phyloP scores from a whole-genome alignment of 441 rosid species.

The Corymbia citriodora region DNA sequence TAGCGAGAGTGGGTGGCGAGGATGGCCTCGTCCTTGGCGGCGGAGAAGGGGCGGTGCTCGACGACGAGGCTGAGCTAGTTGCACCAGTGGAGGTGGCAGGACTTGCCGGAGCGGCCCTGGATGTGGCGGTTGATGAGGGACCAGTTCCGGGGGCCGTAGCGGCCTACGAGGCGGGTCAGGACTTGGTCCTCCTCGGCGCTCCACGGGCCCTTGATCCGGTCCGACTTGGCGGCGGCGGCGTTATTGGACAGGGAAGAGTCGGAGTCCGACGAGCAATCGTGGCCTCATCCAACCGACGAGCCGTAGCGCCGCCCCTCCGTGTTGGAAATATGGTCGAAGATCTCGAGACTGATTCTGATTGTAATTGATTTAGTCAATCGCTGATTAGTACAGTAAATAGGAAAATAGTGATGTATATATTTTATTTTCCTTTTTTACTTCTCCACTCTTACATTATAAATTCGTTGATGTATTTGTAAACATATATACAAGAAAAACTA shows the following conservation, averaged over 20 bases:
- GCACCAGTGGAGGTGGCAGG: slow-evolving; percentile 71
- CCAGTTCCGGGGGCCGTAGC: slow-evolving; percentile 58
- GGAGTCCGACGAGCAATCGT: slow-evolving; percentile 32
- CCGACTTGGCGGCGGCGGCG: slow-evolving; percentile 13
- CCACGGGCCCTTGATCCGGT: slow-evolving; percentile 65
- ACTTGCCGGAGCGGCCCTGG: slow-evolving; percentile 64
- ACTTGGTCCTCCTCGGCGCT: slow-evolving; percentile 69
- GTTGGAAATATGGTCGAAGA: too few species aligned
- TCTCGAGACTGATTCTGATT: too few species aligned
- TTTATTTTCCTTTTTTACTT: too few species aligned
- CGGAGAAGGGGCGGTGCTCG: slow-evolving; percentile 63
- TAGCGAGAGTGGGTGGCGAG: slow-evolving; percentile 55
- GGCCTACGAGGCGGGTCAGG: slow-evolving; percentile 44
- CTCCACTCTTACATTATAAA: too few species aligned
- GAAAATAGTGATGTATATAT: too few species aligned
- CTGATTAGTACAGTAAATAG: too few species aligned
- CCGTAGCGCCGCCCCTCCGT: too few species aligned
- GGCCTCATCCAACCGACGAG: too few species aligned
- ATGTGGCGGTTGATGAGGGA: slow-evolving; percentile 51
- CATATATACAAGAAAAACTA: too few species aligned
- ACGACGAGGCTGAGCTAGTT: slow-evolving; percentile 65
- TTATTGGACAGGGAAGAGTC: slow-evolving; percentile 22
- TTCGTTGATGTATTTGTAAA: too few species aligned
- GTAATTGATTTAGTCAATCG: too few species aligned
- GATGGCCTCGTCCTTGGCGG: slow-evolving; percentile 52